Conservation (phyloP, 495 filamentous ascomycete genomes). For the Penicillium angulare region DNA sequence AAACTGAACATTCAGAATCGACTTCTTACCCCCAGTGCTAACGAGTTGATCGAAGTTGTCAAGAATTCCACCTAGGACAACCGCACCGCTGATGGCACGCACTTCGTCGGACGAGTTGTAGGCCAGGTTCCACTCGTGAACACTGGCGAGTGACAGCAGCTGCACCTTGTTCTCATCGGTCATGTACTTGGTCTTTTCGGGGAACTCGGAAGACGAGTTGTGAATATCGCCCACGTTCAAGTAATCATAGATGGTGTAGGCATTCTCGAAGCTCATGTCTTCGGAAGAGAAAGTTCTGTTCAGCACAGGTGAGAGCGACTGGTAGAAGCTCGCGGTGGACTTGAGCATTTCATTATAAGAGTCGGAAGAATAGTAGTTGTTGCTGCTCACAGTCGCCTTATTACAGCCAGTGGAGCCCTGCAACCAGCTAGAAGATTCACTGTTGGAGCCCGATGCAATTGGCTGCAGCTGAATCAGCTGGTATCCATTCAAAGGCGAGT, state of each 20-base stretch:
- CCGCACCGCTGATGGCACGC: conserved; percentile 48
- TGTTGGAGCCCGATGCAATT: conserved; percentile 41
- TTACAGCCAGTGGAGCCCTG: conserved; percentile 58
- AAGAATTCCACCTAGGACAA: conserved; percentile 44
- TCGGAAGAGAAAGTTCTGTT: conserved; percentile 53
- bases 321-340: conserved; percentile 64
- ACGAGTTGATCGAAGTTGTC: conserved; percentile 46
- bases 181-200: conserved; percentile 26
- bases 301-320: conserved; percentile 58
- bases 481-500: conserved; percentile 58
- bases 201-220: conserved; percentile 41
- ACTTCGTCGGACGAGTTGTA: conserved; percentile 47
- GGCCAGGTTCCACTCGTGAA: conserved; percentile 52
- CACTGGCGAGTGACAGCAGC: conserved; percentile 46
- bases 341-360: conserved; percentile 53
- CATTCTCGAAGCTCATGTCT: conserved; percentile 65
- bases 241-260: conserved; percentile 63
- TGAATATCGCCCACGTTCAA: conserved; percentile 55
- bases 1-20: conserved; percentile 43
- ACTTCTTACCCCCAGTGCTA: conserved; percentile 23
- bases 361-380: conserved; percentile 65
- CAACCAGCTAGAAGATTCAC: conserved; percentile 58
- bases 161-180: conserved; percentile 35
- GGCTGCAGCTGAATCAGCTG: conserved; percentile 56
- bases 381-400: conserved; percentile 63